Conservation (phyloP, 2,329 filamentous ascomycete genomes). For the Penicillium frequentans region DNA sequence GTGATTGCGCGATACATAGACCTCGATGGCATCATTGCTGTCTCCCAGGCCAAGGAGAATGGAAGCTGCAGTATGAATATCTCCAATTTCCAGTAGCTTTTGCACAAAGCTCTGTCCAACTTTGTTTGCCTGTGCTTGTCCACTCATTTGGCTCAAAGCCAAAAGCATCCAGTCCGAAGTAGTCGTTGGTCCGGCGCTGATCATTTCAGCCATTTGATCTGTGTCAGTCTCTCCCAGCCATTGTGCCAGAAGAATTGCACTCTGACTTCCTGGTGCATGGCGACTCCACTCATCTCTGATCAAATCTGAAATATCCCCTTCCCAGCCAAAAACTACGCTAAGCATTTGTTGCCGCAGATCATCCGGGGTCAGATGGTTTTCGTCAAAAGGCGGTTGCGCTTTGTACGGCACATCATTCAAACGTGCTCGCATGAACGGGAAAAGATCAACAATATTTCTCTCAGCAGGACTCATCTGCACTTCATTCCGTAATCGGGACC, state of each 20-base stretch:
- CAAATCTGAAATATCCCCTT: slow-evolving; percentile 75
- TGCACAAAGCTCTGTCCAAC: slow-evolving; percentile 89
- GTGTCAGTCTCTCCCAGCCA: slow-evolving; percentile 87
- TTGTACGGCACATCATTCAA: slow-evolving; percentile 82
- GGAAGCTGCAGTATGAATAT: slow-evolving; percentile 87
- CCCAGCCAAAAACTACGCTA: slow-evolving; percentile 92
- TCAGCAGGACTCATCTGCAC: slow-evolving; percentile 77
- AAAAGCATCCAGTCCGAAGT: slow-evolving; percentile 97
- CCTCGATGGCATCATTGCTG: slow-evolving; percentile 90
- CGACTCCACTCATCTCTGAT: slow-evolving; percentile 77
- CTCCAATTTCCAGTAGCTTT: slow-evolving; percentile 81
- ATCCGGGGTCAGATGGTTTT: slow-evolving; percentile 65
- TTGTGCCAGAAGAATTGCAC: slow-evolving; percentile 79
- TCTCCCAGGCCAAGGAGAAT: slow-evolving; percentile 92
- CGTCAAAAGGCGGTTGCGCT: slow-evolving; percentile 61
- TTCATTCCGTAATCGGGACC: slow-evolving; percentile 77
- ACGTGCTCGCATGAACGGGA: slow-evolving; percentile 79
- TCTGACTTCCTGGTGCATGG: slow-evolving; percentile 71
- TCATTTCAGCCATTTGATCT: slow-evolving; percentile 75
- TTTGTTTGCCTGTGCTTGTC: slow-evolving; percentile 77
- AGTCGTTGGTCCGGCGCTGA: slow-evolving; percentile 79
- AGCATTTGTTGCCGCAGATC: slow-evolving; percentile 89
- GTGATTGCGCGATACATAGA: slow-evolving; percentile 87
- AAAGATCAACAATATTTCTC: slow-evolving; percentile 71
- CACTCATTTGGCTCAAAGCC: slow-evolving; percentile 83